Conservation (phyloP, 805 yeast genomes). For the Cyberlindnera saturnus region DNA sequence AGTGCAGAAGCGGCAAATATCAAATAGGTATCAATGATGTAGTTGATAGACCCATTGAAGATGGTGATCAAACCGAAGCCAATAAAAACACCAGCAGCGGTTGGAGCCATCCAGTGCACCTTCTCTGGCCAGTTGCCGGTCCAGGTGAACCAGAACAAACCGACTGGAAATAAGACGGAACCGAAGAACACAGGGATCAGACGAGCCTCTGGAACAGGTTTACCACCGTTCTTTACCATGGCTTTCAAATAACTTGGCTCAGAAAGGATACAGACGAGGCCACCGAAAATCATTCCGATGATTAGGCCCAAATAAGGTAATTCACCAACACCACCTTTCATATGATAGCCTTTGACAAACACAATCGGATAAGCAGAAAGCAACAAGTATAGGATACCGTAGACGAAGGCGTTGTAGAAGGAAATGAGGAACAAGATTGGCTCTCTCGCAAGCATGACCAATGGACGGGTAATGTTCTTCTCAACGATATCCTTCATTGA, state of each 20-base stretch:
- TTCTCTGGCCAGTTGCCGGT: slow-evolving; percentile 65
- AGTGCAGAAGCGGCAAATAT: slow-evolving; percentile 73
- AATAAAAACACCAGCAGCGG: slow-evolving; percentile 54
- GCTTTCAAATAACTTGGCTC: slow-evolving; percentile 49
- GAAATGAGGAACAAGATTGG: slow-evolving; percentile 68
- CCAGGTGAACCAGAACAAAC: slow-evolving; percentile 86
- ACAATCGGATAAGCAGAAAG: slow-evolving; percentile 74
- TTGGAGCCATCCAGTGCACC: slow-evolving; percentile 82
- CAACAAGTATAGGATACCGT: slow-evolving; percentile 71
- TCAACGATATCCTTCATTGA: slow-evolving; percentile 52
- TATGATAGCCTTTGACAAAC: slow-evolving; percentile 56
- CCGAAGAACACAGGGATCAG: slow-evolving; percentile 73
- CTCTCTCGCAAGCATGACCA: slow-evolving; percentile 59
- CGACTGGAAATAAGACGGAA: slow-evolving; percentile 64
- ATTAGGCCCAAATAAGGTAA: slow-evolving; percentile 77
- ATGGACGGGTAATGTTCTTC: slow-evolving; percentile 52
- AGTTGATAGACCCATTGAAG: slow-evolving; percentile 65
- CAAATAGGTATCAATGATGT: slow-evolving; percentile 66
- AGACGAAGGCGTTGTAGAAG: slow-evolving; percentile 69
- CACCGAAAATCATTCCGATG: slow-evolving; percentile 61
- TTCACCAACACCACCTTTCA: slow-evolving; percentile 58
- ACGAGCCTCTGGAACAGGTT: slow-evolving; percentile 74
- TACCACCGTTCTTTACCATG: slow-evolving; percentile 47
- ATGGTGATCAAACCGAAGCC: slow-evolving; percentile 66
- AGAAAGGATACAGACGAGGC: slow-evolving; percentile 39